These are phyloP conservation scores for Berkeleyomyces rouxiae DNA, from an alignment of 2,329 filamentous ascomycete species.

Conservation along the genomic window DNA sequence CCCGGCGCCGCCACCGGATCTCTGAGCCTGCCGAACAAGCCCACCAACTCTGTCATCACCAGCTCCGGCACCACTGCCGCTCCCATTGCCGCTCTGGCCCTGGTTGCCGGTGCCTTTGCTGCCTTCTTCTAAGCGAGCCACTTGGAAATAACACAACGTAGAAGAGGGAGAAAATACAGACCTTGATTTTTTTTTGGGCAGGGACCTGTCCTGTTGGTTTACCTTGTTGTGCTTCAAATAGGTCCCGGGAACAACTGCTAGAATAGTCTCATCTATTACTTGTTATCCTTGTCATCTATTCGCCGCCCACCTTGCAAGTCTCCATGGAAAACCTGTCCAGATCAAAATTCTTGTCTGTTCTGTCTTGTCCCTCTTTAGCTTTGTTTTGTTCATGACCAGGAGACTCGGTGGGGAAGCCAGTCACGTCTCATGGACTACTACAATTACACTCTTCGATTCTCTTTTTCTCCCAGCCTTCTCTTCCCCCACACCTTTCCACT, in stretches of 20 bases:
- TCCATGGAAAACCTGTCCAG: not conserved
- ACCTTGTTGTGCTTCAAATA: not conserved
- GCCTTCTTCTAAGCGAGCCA: constrained; percentile 11
- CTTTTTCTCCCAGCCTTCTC: not conserved
- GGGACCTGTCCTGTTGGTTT: not conserved
- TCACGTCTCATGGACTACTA: not conserved
- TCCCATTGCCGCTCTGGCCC: constrained; percentile 10
- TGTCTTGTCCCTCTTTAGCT: not conserved
- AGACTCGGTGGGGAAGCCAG: not conserved
- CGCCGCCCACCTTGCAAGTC: not conserved
- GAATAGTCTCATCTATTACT: not conserved
- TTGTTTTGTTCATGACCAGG: not conserved
- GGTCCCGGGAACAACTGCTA: not conserved
- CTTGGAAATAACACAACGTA: not conserved
- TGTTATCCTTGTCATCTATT: not conserved
- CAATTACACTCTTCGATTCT: not conserved
- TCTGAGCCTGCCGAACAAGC: constrained; percentile 2
- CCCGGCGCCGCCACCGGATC: not conserved
- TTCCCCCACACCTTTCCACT: constrained; percentile 2
- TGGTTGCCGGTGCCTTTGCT: constrained; percentile 14
- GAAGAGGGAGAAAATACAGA: not conserved
- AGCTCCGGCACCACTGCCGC: constrained; percentile 7
- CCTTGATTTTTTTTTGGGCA: too few species aligned
- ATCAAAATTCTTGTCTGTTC: not conserved
- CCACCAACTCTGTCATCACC: not conserved